Evolutionary conservation across 257 asterid species (phyloP).

Genomic region (Scutellaria galericulata): DNA sequence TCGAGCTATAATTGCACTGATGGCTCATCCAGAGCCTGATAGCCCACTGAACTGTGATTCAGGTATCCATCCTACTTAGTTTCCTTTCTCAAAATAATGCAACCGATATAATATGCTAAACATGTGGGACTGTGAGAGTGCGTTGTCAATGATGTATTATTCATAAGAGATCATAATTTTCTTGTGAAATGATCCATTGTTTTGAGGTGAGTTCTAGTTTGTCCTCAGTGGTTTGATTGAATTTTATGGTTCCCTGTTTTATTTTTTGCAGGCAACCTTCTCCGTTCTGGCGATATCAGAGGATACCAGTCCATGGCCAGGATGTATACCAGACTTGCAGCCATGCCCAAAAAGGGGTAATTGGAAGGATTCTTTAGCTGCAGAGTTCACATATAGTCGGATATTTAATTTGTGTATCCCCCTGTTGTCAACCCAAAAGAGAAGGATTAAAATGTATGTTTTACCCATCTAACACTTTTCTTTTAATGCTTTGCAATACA

Average conservation of each 20-base stretch:
- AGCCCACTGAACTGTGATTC: constrained; percentile 99
- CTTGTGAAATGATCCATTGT: background rate
- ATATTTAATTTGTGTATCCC: background rate
- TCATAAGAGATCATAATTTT: background rate
- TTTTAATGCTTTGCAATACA: background rate
- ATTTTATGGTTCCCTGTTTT: background rate
- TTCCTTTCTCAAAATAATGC: background rate
- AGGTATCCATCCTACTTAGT: constrained; percentile 54
- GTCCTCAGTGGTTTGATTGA: background rate
- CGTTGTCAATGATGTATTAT: background rate
- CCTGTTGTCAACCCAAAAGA: background rate
- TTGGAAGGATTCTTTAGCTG: constrained; percentile 11
- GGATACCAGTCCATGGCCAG: constrained; percentile 98
- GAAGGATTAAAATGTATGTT: background rate
- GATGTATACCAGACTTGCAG: constrained; percentile 98
- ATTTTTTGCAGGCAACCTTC: constrained; percentile 75
- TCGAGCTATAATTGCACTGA: constrained; percentile 96
- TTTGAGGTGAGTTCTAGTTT: background rate
- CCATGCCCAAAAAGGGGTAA: constrained; percentile 94
- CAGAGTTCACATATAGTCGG: constrained; percentile 1
- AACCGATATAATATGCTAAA: background rate
- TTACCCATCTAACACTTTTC: background rate
- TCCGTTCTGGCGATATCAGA: constrained; percentile 85
- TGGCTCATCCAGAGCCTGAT: constrained; percentile 99
- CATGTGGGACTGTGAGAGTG: background rate